Base-by-base conservation (phyloP, 495 filamentous ascomycete genomes). In the Penicillium malachiteum region DNA sequence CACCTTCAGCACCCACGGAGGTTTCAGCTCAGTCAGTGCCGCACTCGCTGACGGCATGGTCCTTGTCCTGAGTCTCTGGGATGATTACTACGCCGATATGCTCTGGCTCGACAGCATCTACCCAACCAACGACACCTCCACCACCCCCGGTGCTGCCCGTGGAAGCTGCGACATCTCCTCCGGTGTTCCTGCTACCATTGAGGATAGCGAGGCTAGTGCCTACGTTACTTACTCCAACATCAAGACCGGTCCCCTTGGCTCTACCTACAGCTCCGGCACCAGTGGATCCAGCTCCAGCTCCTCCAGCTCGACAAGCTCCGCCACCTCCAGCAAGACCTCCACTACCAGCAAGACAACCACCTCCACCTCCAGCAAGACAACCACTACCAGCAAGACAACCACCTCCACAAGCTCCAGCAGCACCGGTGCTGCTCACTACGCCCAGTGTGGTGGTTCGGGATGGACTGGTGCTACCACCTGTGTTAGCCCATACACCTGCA, bases 41-140 rank as follows among this genome's bases (percentile, higher is more conserved):
- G 84, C 77, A 17, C 65, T 90, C 30, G 69, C 63, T 13, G 42
- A 75, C 5, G 82, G 80, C 55, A 87, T 90, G 85, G 88, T 89
- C 46, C 80, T 91, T n/a, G 87, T 88, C 68, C 80, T 92, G 81
- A 85, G 81, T 62, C 66, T 91, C 66, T 91, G 88, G 88, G 87
- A 90, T 66, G 88, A 91, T 74, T 82, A 92, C 73, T 72, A 78
- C 21, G 74, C 79, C 72, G 81, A 89, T 76, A 93, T 92, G 90
- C 80, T 88, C 60, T 93, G 90, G 90, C 84, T 94, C 63, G 89
- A 92, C 78, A 84, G 84, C 67, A 81, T 74, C 71, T 91, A 85
- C 77, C 90, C 89, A 3, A 71, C 78, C 39, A 77, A 78, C 63
- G 77, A 70, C 2, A 76, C 78, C 14, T 71, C 79, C 38, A 76